Evolutionary conservation across 1,139 yeast species (phyloP).

Genomic region (Meyerozyma elateridarum): DNA sequence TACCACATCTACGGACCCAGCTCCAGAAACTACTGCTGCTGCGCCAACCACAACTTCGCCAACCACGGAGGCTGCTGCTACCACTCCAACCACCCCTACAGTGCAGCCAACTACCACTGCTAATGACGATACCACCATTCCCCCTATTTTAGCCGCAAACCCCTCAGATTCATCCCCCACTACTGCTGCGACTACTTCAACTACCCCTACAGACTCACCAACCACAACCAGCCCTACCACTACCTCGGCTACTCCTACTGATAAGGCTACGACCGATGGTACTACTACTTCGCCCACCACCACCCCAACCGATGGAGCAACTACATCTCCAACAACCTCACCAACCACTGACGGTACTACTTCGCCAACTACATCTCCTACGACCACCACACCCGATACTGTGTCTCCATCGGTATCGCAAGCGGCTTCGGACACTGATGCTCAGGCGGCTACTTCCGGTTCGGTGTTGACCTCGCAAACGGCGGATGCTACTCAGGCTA

Average conservation of each 20-base stretch:
- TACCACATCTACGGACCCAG: background rate
- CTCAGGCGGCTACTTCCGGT: background rate
- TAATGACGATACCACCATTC: background rate
- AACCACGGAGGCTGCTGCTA: background rate
- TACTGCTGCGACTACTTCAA: background rate
- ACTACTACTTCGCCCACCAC: background rate
- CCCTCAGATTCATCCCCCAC: background rate
- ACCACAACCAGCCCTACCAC: background rate
- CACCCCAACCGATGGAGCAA: background rate
- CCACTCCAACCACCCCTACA: background rate
- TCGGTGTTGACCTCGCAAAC: background rate
- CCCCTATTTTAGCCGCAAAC: constrained; percentile 1
- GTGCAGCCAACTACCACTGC: background rate
- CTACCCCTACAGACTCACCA: background rate
- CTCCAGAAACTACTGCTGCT: background rate
- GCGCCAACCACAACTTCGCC: constrained; percentile 1
- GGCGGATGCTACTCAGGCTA: background rate
- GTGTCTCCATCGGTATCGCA: too few species aligned
- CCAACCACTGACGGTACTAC: constrained; percentile 1
- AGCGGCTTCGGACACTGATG: background rate
- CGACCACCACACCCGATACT: background rate
- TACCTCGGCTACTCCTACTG: background rate
- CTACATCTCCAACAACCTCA: constrained; percentile 1
- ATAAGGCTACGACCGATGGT: background rate
- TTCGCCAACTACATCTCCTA: background rate